Conservation (phyloP, 1,284 basidiomycete genomes). For the Marasmius tenuissimus region DNA sequence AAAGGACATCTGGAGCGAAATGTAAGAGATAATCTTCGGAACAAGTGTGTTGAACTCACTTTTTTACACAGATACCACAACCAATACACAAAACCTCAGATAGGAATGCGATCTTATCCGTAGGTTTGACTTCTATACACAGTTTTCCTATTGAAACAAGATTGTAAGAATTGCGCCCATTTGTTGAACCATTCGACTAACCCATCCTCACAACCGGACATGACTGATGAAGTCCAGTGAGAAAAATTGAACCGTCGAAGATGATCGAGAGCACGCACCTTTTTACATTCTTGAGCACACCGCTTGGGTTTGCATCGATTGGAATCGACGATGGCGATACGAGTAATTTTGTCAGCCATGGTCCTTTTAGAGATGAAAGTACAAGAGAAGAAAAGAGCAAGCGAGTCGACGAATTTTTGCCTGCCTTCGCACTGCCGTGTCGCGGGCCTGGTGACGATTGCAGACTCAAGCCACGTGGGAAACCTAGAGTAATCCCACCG, state of each 20-base stretch:
- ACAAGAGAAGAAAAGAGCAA: neutral
- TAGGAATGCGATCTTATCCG: slow-evolving; percentile 96
- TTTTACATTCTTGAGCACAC: slow-evolving; percentile 92
- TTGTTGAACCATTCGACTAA: slow-evolving; percentile 25
- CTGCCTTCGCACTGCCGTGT: too few species aligned
- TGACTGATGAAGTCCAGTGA: slow-evolving; percentile 50
- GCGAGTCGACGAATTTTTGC: neutral
- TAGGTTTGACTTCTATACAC: slow-evolving; percentile 94
- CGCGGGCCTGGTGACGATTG: too few species aligned
- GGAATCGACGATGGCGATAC: slow-evolving; percentile 92
- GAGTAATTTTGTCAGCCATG: slow-evolving; percentile 91
- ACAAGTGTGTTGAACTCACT: slow-evolving; percentile 53
- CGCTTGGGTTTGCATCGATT: slow-evolving; percentile 94
- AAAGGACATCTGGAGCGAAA: slow-evolving; percentile 82
- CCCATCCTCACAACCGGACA: slow-evolving; percentile 99
- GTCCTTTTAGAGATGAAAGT: neutral
- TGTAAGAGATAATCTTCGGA: slow-evolving; percentile 2
- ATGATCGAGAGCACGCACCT: slow-evolving; percentile 47
- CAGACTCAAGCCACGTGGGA: neutral
- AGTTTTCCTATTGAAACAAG: slow-evolving; percentile 69
- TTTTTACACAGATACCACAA: slow-evolving; percentile 98
- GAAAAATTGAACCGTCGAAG: neutral
- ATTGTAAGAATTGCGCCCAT: neutral
- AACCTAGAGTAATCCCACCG: neutral
- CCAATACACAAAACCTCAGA: slow-evolving; percentile 96